Percentiles rank a stretch among this genome's conserved stretches.
phyloP scores from a whole-genome alignment of 2,329 filamentous ascomycete species.

The Neonectria sp. region DNA sequence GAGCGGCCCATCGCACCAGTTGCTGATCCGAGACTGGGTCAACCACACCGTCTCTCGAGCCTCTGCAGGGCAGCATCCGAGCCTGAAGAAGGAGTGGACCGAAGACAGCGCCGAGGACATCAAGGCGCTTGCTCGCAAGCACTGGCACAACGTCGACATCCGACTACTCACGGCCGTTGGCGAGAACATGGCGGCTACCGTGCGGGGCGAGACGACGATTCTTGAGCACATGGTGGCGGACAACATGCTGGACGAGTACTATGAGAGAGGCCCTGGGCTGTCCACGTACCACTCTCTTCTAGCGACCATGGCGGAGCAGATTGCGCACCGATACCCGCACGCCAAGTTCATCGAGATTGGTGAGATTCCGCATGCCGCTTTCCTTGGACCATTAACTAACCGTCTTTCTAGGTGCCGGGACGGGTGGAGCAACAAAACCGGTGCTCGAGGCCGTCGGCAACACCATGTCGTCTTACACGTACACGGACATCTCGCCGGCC shows the following conservation, averaged over 20 bases:
- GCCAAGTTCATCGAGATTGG: slow-evolving; percentile 6
- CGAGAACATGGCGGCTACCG: slow-evolving; percentile 2
- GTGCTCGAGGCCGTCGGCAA: background rate
- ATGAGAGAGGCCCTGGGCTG: background rate
- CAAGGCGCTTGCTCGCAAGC: background rate
- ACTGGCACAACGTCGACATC: background rate
- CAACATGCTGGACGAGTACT: slow-evolving; percentile 4
- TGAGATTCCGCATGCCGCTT: background rate
- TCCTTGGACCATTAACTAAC: too few species aligned
- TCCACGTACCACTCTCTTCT: background rate
- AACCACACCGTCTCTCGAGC: background rate
- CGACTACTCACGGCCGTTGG: background rate
- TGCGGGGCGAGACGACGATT: background rate
- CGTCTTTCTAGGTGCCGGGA: background rate
- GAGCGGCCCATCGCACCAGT: background rate
- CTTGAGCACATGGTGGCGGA: slow-evolving; percentile 9
- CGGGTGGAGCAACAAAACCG: background rate
- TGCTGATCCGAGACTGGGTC: background rate
- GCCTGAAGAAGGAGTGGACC: slow-evolving; percentile 3
- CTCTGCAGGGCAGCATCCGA: slow-evolving; percentile 6
- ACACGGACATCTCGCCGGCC: slow-evolving; percentile 8
- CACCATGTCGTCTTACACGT: slow-evolving; percentile 11
- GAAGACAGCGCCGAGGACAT: slow-evolving; percentile 4
- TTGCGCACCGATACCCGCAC: slow-evolving; percentile 3
- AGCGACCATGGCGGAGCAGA: slow-evolving; percentile 4